Percentiles rank a stretch among this genome's conserved stretches.
Evolutionary conservation across 2,329 filamentous ascomycete genomes (phyloP).

Genomic region (Raffaelea arxii): DNA sequence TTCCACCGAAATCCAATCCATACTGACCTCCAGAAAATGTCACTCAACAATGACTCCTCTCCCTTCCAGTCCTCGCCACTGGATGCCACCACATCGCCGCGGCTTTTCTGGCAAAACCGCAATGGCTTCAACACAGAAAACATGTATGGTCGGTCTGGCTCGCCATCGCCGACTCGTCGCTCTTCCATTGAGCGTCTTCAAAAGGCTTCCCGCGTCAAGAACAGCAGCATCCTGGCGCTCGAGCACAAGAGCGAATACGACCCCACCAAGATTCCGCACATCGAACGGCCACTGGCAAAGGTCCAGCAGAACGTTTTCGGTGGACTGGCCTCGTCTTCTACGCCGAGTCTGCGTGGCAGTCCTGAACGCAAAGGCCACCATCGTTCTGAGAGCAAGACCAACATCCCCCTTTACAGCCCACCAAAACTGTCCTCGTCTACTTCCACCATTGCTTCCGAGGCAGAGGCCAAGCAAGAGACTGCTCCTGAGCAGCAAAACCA

Average conservation of each 20-base stretch:
- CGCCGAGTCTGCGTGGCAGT: slow-evolving; percentile 42
- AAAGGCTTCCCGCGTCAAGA: slow-evolving; percentile 89
- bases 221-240: slow-evolving; percentile 92
- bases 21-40: slow-evolving; percentile 46
- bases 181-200: slow-evolving; percentile 94
- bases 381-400: slow-evolving; percentile 49
- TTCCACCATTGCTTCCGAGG: slow-evolving; percentile 18
- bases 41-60: slow-evolving; percentile 63
- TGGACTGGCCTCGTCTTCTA: slow-evolving; percentile 45
- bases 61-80: slow-evolving; percentile 79
- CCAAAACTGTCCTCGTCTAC: slow-evolving; percentile 28
- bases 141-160: slow-evolving; percentile 47
- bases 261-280: slow-evolving; percentile 62
- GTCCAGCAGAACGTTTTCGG: slow-evolving; percentile 64
- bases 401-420: slow-evolving; percentile 48
- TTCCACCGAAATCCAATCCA: background rate
- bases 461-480: background rate
- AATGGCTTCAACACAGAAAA: slow-evolving; percentile 63
- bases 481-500: background rate
- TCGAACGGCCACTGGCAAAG: slow-evolving; percentile 74
- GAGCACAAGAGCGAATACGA: slow-evolving; percentile 92
- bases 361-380: slow-evolving; percentile 35
- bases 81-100: slow-evolving; percentile 60
- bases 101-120: slow-evolving; percentile 83
- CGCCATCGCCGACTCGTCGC: slow-evolving; percentile 65